Conservation (phyloP, 495 filamentous ascomycete species). For the Geoglossum glabrum region DNA sequence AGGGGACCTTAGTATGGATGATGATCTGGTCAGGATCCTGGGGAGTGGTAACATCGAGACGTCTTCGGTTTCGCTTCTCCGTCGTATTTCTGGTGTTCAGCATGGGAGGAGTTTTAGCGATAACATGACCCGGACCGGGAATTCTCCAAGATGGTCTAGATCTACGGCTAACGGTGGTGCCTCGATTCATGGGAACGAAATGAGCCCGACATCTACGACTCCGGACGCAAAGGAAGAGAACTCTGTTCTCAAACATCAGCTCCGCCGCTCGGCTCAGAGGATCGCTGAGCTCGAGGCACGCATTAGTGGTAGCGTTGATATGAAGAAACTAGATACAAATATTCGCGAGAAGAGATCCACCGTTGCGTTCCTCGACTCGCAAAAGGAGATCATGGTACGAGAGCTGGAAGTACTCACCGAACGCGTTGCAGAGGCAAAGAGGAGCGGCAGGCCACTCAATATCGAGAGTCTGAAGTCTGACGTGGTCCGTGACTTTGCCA, state of each 20-base stretch:
- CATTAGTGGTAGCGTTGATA: slow-evolving; percentile 48
- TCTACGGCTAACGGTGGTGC: slow-evolving; percentile 25
- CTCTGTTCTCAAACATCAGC: slow-evolving; percentile 49
- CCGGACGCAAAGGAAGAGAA: slow-evolving; percentile 51
- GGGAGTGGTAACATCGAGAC: slow-evolving; percentile 43
- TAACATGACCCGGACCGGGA: slow-evolving; percentile 28
- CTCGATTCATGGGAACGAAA: slow-evolving; percentile 27
- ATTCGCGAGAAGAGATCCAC: slow-evolving; percentile 87
- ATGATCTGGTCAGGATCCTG: slow-evolving; percentile 70
- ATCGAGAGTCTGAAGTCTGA: slow-evolving; percentile 34
- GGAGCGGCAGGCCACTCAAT: slow-evolving; percentile 24
- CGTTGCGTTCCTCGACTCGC: slow-evolving; percentile 84
- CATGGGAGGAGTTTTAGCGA: slow-evolving; percentile 86
- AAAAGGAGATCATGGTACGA: slow-evolving; percentile 84
- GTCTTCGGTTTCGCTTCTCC: slow-evolving; percentile 45
- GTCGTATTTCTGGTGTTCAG: slow-evolving; percentile 77
- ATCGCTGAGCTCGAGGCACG: slow-evolving; percentile 64
- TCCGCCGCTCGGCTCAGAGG: slow-evolving; percentile 60
- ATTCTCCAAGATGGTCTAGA: slow-evolving; percentile 45
- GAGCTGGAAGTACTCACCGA: slow-evolving; percentile 80
- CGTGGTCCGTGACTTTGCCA: slow-evolving; percentile 73
- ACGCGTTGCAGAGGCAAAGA: slow-evolving; percentile 45
- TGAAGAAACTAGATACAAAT: slow-evolving; percentile 69
- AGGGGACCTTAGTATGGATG: slow-evolving; percentile 72
- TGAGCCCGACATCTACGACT: slow-evolving; percentile 47